Evolutionary conservation across 1,139 yeast genomes (phyloP), one percentile per base, ranked within the genome.

Genomic region (Yamadazyma dushanensis): DNA sequence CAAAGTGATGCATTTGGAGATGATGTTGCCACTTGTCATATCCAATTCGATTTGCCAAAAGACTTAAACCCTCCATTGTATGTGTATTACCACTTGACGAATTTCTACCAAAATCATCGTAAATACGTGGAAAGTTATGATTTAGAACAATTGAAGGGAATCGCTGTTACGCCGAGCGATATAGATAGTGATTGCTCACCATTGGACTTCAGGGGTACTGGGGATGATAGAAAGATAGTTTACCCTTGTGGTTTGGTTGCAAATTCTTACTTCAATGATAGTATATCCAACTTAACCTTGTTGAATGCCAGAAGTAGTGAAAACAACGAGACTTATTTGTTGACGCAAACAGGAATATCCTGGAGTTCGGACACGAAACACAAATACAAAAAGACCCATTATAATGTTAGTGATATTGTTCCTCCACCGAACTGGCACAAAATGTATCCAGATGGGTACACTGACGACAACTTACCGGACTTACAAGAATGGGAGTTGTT

Each of bases 211-310:
- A 41, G 50, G 7, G 51, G 50, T 2, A 43, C 48, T 19, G 70
- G 73, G 26, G 66, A 62, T 13, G 67, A 66, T 19, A 44, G 43
- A n/a, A 68, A 61, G 43, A 52, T 66, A 34, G 50, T 66, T 15
- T 92, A 92, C 57, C 98, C 98, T 7, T 92, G 98, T 65, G 98
- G 98, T 1, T 70, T 92, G 43, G 90, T 92, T 56, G 97, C 98
- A 35, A 92, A 92, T 61, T 84, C 97, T 1, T 59, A 80, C 55
- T 92, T 92, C 66, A 92, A 94, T 61, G 98, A 92, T 54, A 83
- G 97, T 2, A 73, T 80, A 49, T 55, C 77, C 3, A 57, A 68
- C 10, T 67, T 71, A 9, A 78, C 85, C 4, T 54, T 64, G 7
- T 56, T 70, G 35, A 70, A 70, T 42, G 61, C 76, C 4, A 53